phyloP scores from a whole-genome alignment of 192 early-diverging fungal genomes.

The Coemansia sp. region DNA sequence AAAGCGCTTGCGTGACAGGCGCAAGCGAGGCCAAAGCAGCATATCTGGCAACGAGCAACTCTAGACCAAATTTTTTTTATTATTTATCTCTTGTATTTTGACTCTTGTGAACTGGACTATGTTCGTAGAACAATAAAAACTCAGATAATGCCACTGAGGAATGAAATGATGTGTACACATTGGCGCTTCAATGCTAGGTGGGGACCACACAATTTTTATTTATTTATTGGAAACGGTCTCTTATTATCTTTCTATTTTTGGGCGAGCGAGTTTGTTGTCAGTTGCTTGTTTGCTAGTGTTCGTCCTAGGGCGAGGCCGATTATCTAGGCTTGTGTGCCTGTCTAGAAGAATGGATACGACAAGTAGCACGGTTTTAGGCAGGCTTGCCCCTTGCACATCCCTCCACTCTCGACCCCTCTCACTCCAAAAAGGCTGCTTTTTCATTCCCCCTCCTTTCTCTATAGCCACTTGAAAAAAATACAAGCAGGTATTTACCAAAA shows the following conservation, averaged over 20 bases:
- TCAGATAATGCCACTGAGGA: neutral
- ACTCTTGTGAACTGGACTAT: neutral
- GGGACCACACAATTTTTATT: neutral
- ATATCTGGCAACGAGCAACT: neutral
- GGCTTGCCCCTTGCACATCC: neutral
- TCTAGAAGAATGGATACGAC: neutral
- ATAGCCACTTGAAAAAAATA: neutral
- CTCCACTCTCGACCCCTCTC: neutral
- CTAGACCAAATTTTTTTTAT: neutral
- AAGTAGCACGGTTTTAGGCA: neutral
- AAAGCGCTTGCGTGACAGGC: constrained; percentile 35
- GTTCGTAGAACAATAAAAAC: neutral
- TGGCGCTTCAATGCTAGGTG: neutral
- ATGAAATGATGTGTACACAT: neutral
- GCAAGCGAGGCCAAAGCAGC: constrained; percentile 21
- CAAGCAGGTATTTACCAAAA: neutral
- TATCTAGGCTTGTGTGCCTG: neutral
- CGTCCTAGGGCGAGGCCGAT: neutral
- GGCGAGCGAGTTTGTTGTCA: neutral
- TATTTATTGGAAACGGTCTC: neutral
- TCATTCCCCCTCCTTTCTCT: neutral
- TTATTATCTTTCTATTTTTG: neutral
- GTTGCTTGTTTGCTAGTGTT: neutral
- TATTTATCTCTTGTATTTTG: neutral
- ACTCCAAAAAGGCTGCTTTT: neutral